Evolutionary conservation across 371 early-diverging fungal genomes (phyloP).

Genomic region (Batkoa obscura): DNA sequence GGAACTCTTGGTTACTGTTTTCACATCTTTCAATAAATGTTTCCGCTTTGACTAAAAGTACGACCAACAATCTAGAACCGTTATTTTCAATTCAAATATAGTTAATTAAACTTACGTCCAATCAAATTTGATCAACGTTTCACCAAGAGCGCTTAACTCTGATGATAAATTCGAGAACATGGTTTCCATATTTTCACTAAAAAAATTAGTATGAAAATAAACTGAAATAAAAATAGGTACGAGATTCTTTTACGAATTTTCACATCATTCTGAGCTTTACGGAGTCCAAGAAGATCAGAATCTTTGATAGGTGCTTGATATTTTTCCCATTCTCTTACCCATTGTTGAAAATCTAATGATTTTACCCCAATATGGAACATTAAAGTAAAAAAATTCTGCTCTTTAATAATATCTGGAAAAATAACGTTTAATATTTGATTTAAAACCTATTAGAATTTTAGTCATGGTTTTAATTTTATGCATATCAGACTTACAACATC

Average conservation of each 20-base stretch:
- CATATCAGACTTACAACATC: constrained; percentile 6
- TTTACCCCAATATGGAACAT: constrained; percentile 32
- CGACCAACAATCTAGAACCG: constrained; percentile 18
- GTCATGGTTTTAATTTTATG: neutral
- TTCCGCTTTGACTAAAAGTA: constrained; percentile 70
- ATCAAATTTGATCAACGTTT: constrained; percentile 57
- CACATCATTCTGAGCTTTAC: constrained; percentile 38
- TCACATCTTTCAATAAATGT: constrained; percentile 37
- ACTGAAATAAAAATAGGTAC: constrained; percentile 11
- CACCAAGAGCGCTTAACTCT: constrained; percentile 49
- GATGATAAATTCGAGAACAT: constrained; percentile 59
- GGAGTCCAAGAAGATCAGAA: constrained; percentile 19
- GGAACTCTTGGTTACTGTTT: constrained; percentile 34
- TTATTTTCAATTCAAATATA: neutral
- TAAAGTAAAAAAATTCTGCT: constrained; percentile 70
- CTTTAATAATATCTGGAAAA: constrained; percentile 25
- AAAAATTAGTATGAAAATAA: neutral
- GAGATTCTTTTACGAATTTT: constrained; percentile 34
- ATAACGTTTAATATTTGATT: constrained; percentile 23
- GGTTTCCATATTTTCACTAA: constrained; percentile 54
- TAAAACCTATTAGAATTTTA: constrained; percentile 18
- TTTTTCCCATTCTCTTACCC: constrained; percentile 8
- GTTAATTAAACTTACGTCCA: constrained; percentile 26
- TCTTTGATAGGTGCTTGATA: constrained; percentile 21
- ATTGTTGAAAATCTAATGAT: neutral